phyloP scores from a whole-genome alignment of 23 red algal genomes.

The Gracilaria gracilis region DNA sequence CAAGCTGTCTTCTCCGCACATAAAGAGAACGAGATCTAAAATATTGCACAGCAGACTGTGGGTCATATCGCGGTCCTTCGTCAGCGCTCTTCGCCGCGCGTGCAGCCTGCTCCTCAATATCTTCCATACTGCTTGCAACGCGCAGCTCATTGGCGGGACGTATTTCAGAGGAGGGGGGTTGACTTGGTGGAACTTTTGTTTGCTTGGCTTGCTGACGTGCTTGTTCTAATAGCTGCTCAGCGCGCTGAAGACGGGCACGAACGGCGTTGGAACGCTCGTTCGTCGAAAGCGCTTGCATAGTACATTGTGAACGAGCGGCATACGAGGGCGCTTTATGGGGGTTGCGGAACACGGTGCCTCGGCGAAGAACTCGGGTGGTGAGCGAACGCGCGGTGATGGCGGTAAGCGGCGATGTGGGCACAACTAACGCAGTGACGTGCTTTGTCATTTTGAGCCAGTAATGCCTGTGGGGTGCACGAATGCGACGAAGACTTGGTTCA shows the following conservation, averaged over 20 bases:
- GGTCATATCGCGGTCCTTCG: conserved; percentile 84
- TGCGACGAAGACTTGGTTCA: no score
- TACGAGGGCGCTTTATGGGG: not conserved
- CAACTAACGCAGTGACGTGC: not conserved
- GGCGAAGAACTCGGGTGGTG: conserved; percentile 21
- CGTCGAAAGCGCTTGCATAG: conserved; percentile 17
- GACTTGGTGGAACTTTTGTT: not conserved
- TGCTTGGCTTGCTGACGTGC: conserved; percentile 9
- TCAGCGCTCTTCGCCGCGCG: conserved; percentile 70
- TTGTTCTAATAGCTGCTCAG: conserved; percentile 41
- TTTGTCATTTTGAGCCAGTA: conserved; percentile 5
- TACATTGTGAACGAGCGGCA: not conserved
- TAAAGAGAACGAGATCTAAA: conserved; percentile 68
- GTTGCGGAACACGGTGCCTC: not conserved
- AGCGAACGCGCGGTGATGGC: conserved; percentile 16
- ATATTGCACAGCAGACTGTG: conserved; percentile 48
- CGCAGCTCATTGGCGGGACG: not conserved
- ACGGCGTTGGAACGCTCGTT: conserved; percentile 24
- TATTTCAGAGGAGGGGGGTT: not conserved
- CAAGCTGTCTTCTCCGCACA: conserved; percentile 83
- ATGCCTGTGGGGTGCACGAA: not conserved
- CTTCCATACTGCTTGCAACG: not conserved
- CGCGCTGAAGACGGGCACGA: conserved; percentile 37
- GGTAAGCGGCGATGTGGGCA: conserved; percentile 43
- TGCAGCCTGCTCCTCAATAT: conserved; percentile 64